Evolutionary conservation across 306 rosid species (phyloP).

Genomic region (Carpinus fangiana): DNA sequence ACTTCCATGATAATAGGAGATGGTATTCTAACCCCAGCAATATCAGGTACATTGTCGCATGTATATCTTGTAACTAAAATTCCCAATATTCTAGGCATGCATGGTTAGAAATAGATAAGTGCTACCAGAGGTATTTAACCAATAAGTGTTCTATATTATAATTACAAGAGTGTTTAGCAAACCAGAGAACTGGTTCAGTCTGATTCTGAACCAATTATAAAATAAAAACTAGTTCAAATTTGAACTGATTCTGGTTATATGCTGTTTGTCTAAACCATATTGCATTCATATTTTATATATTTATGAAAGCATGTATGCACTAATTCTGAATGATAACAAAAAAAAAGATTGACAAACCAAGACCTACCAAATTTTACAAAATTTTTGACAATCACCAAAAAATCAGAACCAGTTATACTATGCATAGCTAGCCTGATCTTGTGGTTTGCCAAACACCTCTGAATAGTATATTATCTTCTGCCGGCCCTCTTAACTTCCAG

Average conservation of each 20-base stretch:
- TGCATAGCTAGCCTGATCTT: neutral
- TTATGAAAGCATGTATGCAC: neutral
- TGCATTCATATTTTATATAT: neutral
- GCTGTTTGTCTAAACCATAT: neutral
- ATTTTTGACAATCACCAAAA: neutral
- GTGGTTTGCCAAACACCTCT: neutral
- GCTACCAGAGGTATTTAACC: neutral
- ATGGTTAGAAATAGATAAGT: neutral
- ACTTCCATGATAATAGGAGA: slow-evolving; percentile 98
- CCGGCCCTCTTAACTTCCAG: neutral
- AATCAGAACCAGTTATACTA: neutral
- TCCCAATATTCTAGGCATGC: neutral
- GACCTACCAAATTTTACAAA: neutral
- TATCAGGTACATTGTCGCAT: slow-evolving; percentile 64
- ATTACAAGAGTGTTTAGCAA: neutral
- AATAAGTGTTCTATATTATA: slow-evolving; percentile 5
- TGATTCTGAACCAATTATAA: neutral
- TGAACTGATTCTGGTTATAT: neutral
- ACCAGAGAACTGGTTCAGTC: neutral
- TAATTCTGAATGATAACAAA: neutral
- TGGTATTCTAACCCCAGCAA: slow-evolving; percentile 94
- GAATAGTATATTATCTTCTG: neutral
- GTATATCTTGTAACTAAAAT: neutral
- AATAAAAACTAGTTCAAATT: neutral
- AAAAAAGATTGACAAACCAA: neutral